A percentile compares a stretch with the other conserved stretches of the same genome.
Evolutionary conservation across 2,329 filamentous ascomycete species (phyloP).

Genomic region (Berkeleyomyces basicola): DNA sequence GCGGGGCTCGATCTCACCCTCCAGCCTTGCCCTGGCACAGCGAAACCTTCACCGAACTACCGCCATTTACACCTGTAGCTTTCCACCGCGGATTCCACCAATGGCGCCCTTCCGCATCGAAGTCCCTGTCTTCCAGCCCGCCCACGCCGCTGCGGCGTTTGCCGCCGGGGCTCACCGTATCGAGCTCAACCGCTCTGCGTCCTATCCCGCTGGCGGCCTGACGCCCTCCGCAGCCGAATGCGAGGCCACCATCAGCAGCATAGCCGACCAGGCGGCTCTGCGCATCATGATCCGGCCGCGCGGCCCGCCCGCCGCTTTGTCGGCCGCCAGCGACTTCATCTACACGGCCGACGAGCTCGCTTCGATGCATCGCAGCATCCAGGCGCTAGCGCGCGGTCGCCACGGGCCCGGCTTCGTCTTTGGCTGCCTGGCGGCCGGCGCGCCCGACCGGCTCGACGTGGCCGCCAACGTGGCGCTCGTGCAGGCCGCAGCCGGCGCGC

Average conservation of each 20-base stretch:
- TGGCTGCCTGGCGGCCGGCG: not conserved
- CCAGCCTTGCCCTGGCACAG: not conserved
- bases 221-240: constrained; percentile 31
- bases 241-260: constrained; percentile 10
- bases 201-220: constrained; percentile 34
- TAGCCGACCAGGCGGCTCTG: constrained; percentile 17
- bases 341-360: constrained; percentile 21
- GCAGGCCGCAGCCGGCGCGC: constrained; percentile 24
- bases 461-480: constrained; percentile 27
- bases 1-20: not conserved
- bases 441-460: constrained; percentile 19
- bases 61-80: not conserved
- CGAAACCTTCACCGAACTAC: not conserved
- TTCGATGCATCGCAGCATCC: constrained; percentile 27
- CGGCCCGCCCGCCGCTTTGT: constrained; percentile 17
- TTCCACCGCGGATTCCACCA: not conserved
- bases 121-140: constrained; percentile 35
- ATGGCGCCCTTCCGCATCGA: constrained; percentile 25
- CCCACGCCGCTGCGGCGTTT: constrained; percentile 23
- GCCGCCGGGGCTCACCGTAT: constrained; percentile 32
- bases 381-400: constrained; percentile 20
- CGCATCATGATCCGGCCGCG: constrained; percentile 41
- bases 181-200: constrained; percentile 36
- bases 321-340: constrained; percentile 8
- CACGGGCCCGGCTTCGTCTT: constrained; percentile 7